Evolutionary conservation across 2,329 filamentous ascomycete species (phyloP), one percentile per base, ranked within the genome.

Genomic region (Ceratocystis papillata): DNA sequence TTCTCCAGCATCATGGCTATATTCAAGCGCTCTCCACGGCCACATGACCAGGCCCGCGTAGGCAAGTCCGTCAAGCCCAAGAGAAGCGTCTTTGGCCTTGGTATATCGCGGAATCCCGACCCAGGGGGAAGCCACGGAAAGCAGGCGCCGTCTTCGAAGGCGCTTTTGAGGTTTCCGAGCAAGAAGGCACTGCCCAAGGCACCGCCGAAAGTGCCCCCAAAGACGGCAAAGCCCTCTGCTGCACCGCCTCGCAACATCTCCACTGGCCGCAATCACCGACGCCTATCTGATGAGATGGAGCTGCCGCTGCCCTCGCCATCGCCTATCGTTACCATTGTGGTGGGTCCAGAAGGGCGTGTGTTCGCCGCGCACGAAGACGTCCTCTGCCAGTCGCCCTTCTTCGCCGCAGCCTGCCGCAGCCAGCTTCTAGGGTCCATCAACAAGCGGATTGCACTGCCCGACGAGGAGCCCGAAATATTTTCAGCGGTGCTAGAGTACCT

Each of bases 291-390:
- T 4, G 33, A 59, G 1, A 62, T 44, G 8, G 20, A 83, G 82
- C 91, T 76, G 12, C 61, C 44, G 17, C 41, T n/a, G 46, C 62
- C 28, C 4, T 50, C 41, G 7, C 45, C 62, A n/a, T 85, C 84
- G 69, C 88, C 91, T 73, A 95, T 96, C 77, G 82, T 96, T 77
- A 96, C 91, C 68, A 80, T 96, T 72, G 86, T 88, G 71, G 86
- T 96, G 74, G 92, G 92, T 72, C 79, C 79, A 72, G 91, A 96
- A 73, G 87, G 88, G 75, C 88, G 92, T 73, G 82, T 96, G 76
- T 96, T 96, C 81, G 92, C 92, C 72, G 92, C 91, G 73, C 92
- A 96, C 78, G 90, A 96, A 81, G 89, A 96, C 77, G 87, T 96
- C 73, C 85, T 96, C 70, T 85, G 84, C 74, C 85, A 89, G 77